Evolutionary conservation across 345 rosid genomes (phyloP).

Genomic region (Arabis alpina): DNA sequence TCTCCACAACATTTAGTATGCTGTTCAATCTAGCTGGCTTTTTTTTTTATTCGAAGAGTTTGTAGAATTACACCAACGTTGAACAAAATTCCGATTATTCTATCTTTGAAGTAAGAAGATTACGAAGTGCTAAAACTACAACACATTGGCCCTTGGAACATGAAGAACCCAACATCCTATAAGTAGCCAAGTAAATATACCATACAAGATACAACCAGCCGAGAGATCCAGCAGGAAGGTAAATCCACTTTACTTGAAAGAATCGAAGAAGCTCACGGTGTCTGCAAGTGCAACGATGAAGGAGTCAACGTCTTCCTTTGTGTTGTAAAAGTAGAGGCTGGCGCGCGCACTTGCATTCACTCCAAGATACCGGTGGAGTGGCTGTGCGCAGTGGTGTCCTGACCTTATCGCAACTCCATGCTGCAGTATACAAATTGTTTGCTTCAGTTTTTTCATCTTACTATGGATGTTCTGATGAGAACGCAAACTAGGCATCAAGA

Average conservation of each 20-base stretch:
- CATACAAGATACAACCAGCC: conserved; percentile 18
- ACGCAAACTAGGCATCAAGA: not conserved
- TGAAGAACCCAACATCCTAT: conserved; percentile 10
- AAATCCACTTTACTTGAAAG: conserved; percentile 56
- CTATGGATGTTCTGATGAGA: not conserved
- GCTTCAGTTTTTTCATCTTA: conserved; percentile 16
- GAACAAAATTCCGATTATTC: not conserved
- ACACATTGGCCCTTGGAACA: conserved; percentile 15
- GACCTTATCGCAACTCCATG: conserved; percentile 97
- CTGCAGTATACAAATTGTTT: conserved; percentile 52
- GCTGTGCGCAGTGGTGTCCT: conserved; percentile 98
- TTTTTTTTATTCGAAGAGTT: not conserved
- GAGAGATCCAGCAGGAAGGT: conserved; percentile 10
- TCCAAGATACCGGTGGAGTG: conserved; percentile 85
- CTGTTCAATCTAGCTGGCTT: not conserved
- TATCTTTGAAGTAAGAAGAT: too few relatives aligned
- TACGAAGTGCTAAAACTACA: conserved; percentile 19
- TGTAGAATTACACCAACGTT: not conserved
- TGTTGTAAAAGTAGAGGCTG: conserved; percentile 92
- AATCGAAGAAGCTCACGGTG: conserved; percentile 75
- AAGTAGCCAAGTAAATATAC: conserved; percentile 20
- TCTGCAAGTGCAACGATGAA: conserved; percentile 75
- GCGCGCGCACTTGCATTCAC: conserved; percentile 89
- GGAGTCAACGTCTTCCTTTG: conserved; percentile 79
- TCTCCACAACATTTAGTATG: not conserved